These are phyloP conservation scores for Xylaria bambusicola DNA, from an alignment of 495 filamentous ascomycete species.

Conservation along the genomic window DNA sequence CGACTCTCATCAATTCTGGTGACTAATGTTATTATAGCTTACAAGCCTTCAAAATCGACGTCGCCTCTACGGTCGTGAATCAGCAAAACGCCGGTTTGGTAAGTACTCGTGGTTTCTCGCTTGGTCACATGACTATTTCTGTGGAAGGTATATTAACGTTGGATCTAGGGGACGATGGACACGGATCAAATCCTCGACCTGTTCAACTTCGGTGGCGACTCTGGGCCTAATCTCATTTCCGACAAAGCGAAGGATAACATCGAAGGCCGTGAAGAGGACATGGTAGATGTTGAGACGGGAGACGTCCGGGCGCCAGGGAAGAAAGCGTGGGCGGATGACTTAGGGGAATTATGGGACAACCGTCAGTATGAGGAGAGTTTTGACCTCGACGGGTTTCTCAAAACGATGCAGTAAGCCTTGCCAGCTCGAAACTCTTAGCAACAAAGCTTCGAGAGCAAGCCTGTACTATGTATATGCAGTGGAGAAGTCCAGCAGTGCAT, in stretches of 20 bases:
- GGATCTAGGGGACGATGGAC: conserved; percentile 70
- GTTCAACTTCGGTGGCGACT: conserved; percentile 88
- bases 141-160: conserved; percentile 15
- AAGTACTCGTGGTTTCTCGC: conserved; percentile 32
- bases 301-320: conserved; percentile 93
- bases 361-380: conserved; percentile 96
- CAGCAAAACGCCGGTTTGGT: conserved; percentile 95
- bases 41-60: conserved; percentile 99
- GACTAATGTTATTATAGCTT: conserved; percentile 55
- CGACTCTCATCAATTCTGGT: conserved; percentile 4
- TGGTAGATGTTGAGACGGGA: conserved; percentile 89
- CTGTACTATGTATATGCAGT: no score
- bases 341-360: conserved; percentile 96
- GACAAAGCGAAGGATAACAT: conserved; percentile 58
- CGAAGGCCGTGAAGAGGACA: conserved; percentile 78
- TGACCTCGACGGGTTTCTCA: conserved; percentile 88
- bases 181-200: conserved; percentile 97
- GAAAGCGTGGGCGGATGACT: conserved; percentile 90
- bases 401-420: conserved; percentile 67
- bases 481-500: no score
- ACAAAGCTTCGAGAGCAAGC: background rate
- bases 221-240: conserved; percentile 60
- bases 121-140: no score
- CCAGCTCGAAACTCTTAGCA: background rate
- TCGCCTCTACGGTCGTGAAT: conserved; percentile 96